Evolutionary conservation across 73 alveolate species (phyloP), one percentile per base, ranked within the genome.

Genomic region (Paramecium primaurelia): DNA sequence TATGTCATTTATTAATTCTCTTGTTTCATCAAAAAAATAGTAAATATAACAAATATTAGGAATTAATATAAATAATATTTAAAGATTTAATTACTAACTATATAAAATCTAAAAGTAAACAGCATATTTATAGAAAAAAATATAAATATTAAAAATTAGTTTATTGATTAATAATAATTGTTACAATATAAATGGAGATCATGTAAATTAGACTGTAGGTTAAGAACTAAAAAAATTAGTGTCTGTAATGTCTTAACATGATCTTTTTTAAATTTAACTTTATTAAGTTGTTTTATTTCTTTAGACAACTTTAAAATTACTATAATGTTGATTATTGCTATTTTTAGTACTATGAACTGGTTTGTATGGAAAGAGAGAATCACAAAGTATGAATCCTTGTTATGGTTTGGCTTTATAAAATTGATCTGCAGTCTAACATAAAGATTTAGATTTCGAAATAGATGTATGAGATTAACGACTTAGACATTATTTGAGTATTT

Each of bases 261-360:
- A 64, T 12, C 51, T 32, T 64, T 64, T 64, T 64, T 64, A 34
- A 3, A 64, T 64, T 64, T 64, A 25, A 64, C 84, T 64, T 34
- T 64, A 64, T 64, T 64, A 12, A 3, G 51, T 64, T 34, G 84
- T 64, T 12, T 28, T 64, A 34, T 64, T 64, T 64, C 84, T 64
- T 12, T 28, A 64, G 47, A 64, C 0, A 25, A 34, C 47, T 34
- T 64, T 64, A 64, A 64, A 64, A 64, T 64, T 64, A 64, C 84
- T 64, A 34, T 64, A 64, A 64, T 64, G 25, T 34, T 64, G 12
- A n/a, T 64, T 64, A 34, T 64, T 64, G 51, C 84, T 64, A 34
- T 80, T 80, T 45, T 45, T 25, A 3, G 71, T 80, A 80, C 91
- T 80, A 47, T 80, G 91, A 4, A 80, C 47, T 16, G 91, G 91